A percentile compares a stretch with the other conserved stretches of the same genome.
Conservation (phyloP, 192 early-diverging fungal species). For the Ramicandelaber brevisporus region DNA sequence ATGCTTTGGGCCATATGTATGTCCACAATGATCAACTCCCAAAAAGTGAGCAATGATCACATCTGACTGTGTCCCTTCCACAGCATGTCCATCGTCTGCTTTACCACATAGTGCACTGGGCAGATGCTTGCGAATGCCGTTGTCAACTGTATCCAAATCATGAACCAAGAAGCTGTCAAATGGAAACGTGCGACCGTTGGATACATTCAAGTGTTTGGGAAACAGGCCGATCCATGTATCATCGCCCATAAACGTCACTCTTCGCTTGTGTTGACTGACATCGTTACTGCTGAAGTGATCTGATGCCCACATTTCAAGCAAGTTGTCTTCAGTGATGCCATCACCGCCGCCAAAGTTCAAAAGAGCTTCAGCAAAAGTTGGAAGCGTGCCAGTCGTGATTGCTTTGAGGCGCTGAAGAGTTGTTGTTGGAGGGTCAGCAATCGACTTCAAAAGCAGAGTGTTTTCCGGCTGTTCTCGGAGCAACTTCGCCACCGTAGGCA, state of each 20-base stretch:
- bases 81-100: not conserved
- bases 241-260: conserved; percentile 67
- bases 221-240: conserved; percentile 88
- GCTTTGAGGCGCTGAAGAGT: conserved; percentile 64
- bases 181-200: conserved; percentile 31
- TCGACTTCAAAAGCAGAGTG: conserved; percentile 36
- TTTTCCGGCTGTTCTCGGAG: conserved; percentile 18
- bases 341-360: conserved; percentile 57
- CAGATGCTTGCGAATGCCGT: conserved; percentile 46
- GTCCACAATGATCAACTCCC: conserved; percentile 92
- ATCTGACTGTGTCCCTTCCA: conserved; percentile 6
- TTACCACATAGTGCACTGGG: conserved; percentile 6
- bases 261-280: conserved; percentile 5
- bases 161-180: conserved; percentile 51
- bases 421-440: conserved; percentile 55
- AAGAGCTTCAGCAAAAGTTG: conserved; percentile 58
- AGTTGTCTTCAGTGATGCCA: conserved; percentile 56
- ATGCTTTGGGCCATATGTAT: conserved; percentile 69
- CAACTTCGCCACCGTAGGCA: conserved; percentile 20
- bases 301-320: conserved; percentile 28
- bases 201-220: conserved; percentile 26
- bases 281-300: conserved; percentile 2
- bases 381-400: conserved; percentile 51
- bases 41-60: conserved; percentile 76
- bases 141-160: conserved; percentile 86